A percentile compares a stretch with the other conserved stretches of the same genome.
phyloP scores from a whole-genome alignment of 2,329 filamentous ascomycete species.

The Teratosphaeriaceae sp. region DNA sequence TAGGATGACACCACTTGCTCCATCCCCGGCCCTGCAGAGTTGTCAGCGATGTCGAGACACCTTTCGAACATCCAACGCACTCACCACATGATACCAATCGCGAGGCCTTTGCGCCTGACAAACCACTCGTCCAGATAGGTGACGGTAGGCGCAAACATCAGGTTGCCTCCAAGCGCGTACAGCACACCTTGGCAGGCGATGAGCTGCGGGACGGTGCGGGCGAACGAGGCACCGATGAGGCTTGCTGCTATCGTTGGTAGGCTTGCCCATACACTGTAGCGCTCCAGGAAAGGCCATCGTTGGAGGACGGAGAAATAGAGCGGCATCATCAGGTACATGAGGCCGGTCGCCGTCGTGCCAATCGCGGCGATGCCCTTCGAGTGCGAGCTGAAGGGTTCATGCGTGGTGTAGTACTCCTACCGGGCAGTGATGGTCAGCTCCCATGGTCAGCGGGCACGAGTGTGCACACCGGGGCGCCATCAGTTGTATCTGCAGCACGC shows the following conservation, averaged over 20 bases:
- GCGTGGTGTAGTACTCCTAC: conserved; percentile 19
- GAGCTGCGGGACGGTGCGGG: conserved; percentile 34
- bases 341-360: conserved; percentile 36
- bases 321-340: conserved; percentile 42
- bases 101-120: conserved; percentile 45
- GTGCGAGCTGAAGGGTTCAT: conserved; percentile 17
- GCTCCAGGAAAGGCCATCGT: conserved; percentile 30
- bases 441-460: too few relatives aligned
- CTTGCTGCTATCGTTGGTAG: conserved; percentile 30
- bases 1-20: conserved; percentile 40
- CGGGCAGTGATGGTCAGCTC: not conserved
- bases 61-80: not conserved
- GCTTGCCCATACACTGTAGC: conserved; percentile 9
- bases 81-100: conserved; percentile 43
- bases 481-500: conserved; percentile 27
- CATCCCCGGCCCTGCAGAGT: conserved; percentile 33
- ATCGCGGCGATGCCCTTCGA: conserved; percentile 37
- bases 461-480: too few relatives aligned
- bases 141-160: conserved; percentile 46
- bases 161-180: conserved; percentile 40
- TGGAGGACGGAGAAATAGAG: conserved; percentile 34
- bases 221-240: conserved; percentile 32
- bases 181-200: conserved; percentile 36
- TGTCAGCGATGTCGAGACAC: not conserved
- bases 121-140: conserved; percentile 50